Evolutionary conservation across 257 asterid genomes (phyloP).

Genomic region (Scutellaria baicalensis): DNA sequence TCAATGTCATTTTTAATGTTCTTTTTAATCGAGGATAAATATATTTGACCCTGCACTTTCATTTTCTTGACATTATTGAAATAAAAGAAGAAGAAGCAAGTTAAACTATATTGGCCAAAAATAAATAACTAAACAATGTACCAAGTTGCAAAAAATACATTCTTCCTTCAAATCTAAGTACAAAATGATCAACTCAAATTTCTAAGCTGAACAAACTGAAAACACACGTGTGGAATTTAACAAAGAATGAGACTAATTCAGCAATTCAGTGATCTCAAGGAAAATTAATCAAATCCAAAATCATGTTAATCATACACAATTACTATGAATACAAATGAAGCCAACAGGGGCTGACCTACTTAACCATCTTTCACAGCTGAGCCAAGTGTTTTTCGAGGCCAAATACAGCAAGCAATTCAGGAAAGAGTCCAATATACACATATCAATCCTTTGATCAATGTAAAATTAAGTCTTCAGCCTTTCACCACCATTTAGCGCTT

Average conservation of each 20-base stretch:
- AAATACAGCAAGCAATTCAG: constrained; percentile 9
- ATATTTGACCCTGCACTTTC: neutral
- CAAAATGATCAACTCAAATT: neutral
- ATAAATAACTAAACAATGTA: too few relatives aligned
- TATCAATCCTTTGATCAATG: constrained; percentile 18
- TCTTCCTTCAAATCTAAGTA: neutral
- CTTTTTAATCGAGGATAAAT: neutral
- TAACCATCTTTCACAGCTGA: constrained; percentile 18
- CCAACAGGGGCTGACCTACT: constrained; percentile 15
- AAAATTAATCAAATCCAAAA: neutral
- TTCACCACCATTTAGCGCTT: constrained; percentile 23
- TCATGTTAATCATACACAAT: constrained; percentile 17
- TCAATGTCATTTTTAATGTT: neutral
- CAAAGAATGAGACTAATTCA: neutral
- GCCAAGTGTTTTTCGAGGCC: constrained; percentile 16
- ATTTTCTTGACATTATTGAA: neutral
- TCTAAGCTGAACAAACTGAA: neutral
- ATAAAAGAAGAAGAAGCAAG: too few relatives aligned
- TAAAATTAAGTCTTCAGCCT: constrained; percentile 22
- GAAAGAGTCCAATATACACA: constrained; percentile 17
- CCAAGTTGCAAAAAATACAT: neutral
- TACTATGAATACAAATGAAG: constrained; percentile 25
- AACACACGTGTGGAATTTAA: neutral
- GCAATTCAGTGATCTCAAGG: neutral
- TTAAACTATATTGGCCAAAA: neutral